These are phyloP conservation scores for Ustilago shanxiensis DNA, from an alignment of 1,284 basidiomycete genomes.

Conservation along the genomic window DNA sequence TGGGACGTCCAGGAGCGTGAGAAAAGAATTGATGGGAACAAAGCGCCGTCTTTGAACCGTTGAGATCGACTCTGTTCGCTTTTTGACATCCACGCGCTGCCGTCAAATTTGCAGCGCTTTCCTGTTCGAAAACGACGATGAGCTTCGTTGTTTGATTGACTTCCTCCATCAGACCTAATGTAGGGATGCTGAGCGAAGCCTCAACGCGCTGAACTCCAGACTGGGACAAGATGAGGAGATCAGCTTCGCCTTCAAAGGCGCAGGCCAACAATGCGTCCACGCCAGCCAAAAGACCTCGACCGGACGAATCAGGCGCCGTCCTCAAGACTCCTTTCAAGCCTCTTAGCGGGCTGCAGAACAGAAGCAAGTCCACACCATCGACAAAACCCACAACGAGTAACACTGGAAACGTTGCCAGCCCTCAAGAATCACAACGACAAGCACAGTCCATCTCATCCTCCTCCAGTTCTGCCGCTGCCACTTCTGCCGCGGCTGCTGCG, in stretches of 20 bases:
- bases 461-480: neutral
- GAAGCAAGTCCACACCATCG: neutral
- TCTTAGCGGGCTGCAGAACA: slow-evolving; percentile 25
- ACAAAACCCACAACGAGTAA: neutral
- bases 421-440: neutral
- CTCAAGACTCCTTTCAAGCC: slow-evolving; percentile 39
- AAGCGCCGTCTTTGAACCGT: neutral
- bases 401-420: neutral
- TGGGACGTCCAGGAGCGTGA: slow-evolving; percentile 1
- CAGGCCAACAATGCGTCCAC: neutral
- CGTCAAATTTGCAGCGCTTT: neutral
- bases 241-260: slow-evolving; percentile 36
- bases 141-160: neutral
- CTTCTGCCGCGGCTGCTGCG: neutral
- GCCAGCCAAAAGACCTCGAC: neutral
- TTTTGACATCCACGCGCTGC: neutral
- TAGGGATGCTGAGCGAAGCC: neutral
- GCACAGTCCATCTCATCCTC: neutral
- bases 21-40: neutral
- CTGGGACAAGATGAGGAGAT: slow-evolving; percentile 27
- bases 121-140: neutral
- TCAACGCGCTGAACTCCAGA: neutral
- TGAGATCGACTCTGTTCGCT: neutral
- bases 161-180: neutral
- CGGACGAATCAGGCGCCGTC: slow-evolving; percentile 11